Conservation (phyloP, 768 basidiomycete species). For the Tylopilus plumbeoviolaceoides region DNA sequence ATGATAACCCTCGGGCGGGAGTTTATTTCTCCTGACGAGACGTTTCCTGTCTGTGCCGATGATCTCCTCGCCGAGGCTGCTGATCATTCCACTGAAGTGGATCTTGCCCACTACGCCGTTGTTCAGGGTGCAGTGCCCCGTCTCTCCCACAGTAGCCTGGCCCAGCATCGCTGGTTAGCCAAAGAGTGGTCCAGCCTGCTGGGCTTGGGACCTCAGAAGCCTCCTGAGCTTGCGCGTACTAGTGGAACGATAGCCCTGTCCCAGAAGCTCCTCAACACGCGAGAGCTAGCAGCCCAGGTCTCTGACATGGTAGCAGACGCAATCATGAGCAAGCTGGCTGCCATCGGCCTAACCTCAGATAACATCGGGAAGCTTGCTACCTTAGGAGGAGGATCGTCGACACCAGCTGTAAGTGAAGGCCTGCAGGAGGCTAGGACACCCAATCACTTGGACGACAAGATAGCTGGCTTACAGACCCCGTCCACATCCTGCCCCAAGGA, state of each 20-base stretch:
- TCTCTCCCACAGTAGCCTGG: no score
- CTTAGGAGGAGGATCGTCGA: no score
- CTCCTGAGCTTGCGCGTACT: background rate
- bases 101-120: no score
- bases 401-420: no score
- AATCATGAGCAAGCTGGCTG: background rate
- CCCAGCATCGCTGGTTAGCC: no score
- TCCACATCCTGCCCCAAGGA: background rate
- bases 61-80: no score
- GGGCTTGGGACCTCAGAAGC: background rate
- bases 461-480: no score
- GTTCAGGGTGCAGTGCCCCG: no score
- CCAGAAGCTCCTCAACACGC: background rate
- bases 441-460: background rate
- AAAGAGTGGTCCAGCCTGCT: no score
- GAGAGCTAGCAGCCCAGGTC: background rate
- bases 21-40: conserved; percentile 7
- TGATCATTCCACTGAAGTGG: no score
- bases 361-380: background rate
- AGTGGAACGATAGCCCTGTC: background rate
- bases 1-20: conserved; percentile 4
- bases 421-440: no score
- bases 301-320: background rate
- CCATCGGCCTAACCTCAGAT: background rate
- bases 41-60: no score